Base-by-base conservation (phyloP, 257 asterid genomes). In the Schizonepeta tenuifolia region DNA sequence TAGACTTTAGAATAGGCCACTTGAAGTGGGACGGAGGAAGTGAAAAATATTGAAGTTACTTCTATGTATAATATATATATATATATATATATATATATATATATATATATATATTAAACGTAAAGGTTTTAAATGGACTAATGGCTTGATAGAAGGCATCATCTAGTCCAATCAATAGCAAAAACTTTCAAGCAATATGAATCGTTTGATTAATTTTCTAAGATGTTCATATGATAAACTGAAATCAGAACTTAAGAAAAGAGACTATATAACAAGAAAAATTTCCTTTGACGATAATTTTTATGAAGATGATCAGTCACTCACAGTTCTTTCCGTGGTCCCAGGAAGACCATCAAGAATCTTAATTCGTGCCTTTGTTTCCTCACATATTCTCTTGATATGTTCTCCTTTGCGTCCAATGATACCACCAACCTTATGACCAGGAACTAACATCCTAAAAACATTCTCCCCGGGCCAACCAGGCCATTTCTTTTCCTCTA, bases 381-480 rank as follows among this genome's bases (percentile, higher is more conserved):
- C 97, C 80, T 93, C 97, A 55, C 97, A 89, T 69, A 87, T 89
- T 78, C 84, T 93, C 79, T 91, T 93, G 60, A 91, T 82, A 78
- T 49, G 88, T 77, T 91, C 98, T 65, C 98, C 98, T 80, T 91
- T 91, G 64, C 98, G 98, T 55, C 98, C 98, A 79, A 93, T 93
- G 75, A 93, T 90, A 77, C 96, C 71, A 62, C 98, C 98, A 77
- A 93, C 98, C 85, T 91, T 93, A 65, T 93, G 98, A n/a, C 94
- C 86, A 51, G 97, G 98, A 17, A 93, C 97, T 83, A 93, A 46
- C 82, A 93, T 86, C 76, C 98, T 89, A 75, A 86, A 93, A 58
- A 93, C 84, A 67, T 90, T 88, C 81, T 93, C 98, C 56, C 98
- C 98, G 56, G 98, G 98, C 98, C 98, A 93, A 40, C 98, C 98